Evolutionary conservation across 2,329 filamentous ascomycete species (phyloP).

Genomic region (Pseudogymnoascus sp.): DNA sequence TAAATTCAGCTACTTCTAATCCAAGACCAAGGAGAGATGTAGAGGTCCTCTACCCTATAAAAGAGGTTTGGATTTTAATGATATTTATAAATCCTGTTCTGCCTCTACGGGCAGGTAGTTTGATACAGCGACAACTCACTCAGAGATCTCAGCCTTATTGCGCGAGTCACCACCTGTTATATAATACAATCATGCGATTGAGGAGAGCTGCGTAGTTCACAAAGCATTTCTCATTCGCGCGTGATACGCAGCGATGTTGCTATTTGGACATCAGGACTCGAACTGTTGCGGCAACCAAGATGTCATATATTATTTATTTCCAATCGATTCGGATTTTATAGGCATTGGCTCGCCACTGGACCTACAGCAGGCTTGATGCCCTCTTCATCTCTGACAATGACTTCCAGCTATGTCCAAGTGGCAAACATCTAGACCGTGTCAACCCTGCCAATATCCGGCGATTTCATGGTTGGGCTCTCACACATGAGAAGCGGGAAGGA

Average conservation of each 20-base stretch:
- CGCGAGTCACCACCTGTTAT: no score
- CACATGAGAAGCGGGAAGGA: background rate
- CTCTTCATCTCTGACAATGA: background rate
- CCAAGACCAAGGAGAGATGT: no score
- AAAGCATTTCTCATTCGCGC: background rate
- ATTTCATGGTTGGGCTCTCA: background rate
- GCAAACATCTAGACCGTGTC: background rate
- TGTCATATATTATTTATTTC: no score
- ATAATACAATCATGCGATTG: no score
- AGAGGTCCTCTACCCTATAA: no score
- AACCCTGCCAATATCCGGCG: background rate
- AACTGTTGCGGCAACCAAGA: background rate
- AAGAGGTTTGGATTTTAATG: no score
- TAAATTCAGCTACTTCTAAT: no score
- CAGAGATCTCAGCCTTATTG: no score
- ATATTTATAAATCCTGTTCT: no score
- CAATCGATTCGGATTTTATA: background rate
- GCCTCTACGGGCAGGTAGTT: no score
- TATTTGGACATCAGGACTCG: background rate
- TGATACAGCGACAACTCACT: no score
- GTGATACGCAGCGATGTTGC: background rate
- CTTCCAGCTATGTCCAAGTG: background rate
- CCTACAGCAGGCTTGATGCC: background rate
- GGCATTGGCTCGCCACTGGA: background rate
- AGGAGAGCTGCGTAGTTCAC: no score